Conservation (phyloP, 2,329 filamentous ascomycete species). For the Gnomoniopsis smithogilvyi region DNA sequence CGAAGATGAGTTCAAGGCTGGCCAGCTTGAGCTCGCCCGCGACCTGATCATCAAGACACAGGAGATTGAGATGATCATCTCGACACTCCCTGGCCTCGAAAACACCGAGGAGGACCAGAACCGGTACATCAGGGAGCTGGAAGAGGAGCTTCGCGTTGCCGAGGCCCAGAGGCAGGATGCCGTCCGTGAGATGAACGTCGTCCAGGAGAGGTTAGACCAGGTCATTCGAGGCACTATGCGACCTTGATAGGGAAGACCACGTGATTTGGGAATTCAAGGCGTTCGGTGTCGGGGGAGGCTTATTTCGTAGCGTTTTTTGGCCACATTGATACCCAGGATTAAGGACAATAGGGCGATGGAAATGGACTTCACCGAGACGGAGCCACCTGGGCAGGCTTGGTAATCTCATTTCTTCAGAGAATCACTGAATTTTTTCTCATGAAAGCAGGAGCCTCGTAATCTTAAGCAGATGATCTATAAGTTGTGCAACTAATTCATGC, state of each 20-base stretch:
- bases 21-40: slow-evolving; percentile 69
- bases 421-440: background rate
- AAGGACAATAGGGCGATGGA: background rate
- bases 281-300: background rate
- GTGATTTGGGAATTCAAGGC: background rate
- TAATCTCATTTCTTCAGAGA: background rate
- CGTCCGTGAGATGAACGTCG: slow-evolving; percentile 60
- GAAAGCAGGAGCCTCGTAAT: too few species aligned
- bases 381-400: background rate
- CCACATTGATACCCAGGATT: background rate
- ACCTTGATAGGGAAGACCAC: slow-evolving; percentile 39
- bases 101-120: slow-evolving; percentile 77
- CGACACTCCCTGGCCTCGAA: slow-evolving; percentile 71
- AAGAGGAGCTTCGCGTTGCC: slow-evolving; percentile 61
- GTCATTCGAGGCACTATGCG: slow-evolving; percentile 59
- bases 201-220: slow-evolving; percentile 56
- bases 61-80: slow-evolving; percentile 77
- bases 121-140: slow-evolving; percentile 60
- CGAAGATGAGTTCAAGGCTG: slow-evolving; percentile 61
- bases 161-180: slow-evolving; percentile 62
- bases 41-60: slow-evolving; percentile 79
- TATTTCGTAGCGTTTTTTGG: background rate
- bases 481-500: too few species aligned
- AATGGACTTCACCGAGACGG: background rate
- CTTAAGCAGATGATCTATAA: too few species aligned